These are phyloP conservation scores for Poa pratensis DNA, from an alignment of 176 grass and related monocot genomes.

Conservation along the genomic window DNA sequence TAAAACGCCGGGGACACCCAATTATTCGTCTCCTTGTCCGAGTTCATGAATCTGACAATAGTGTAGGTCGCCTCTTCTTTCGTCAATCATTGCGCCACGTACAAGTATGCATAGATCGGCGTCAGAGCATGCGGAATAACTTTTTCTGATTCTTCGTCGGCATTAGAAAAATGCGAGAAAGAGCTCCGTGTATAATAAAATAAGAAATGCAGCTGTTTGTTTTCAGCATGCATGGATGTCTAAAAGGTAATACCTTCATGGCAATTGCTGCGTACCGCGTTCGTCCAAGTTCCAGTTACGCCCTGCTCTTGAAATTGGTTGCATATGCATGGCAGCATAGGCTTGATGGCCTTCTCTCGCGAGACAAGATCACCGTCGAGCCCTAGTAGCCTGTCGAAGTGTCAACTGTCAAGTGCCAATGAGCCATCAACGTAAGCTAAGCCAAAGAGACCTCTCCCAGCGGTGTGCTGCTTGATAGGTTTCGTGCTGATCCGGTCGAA, in stretches of 20 bases:
- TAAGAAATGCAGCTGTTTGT: not conserved
- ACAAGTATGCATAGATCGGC: not conserved
- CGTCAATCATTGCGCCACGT: conserved; percentile 15
- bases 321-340: too few species aligned
- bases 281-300: not conserved
- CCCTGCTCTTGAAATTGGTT: not conserved
- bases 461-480: too few species aligned
- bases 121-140: too few species aligned
- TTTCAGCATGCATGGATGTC: not conserved
- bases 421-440: too few species aligned
- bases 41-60: conserved; percentile 27
- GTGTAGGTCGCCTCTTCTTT: not conserved
- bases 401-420: not conserved
- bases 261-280: too few species aligned
- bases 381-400: not conserved
- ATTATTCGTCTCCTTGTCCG: conserved; percentile 20
- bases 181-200: not conserved
- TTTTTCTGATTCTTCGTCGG: too few species aligned
- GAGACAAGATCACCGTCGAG: too few species aligned
- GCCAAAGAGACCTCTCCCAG: too few species aligned
- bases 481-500: too few species aligned
- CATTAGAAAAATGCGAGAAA: not conserved
- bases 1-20: not conserved
- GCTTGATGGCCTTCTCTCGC: too few species aligned
- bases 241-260: too few species aligned